Conservation (phyloP, 2,329 filamentous ascomycete genomes). For the Davidsoniella australis region DNA sequence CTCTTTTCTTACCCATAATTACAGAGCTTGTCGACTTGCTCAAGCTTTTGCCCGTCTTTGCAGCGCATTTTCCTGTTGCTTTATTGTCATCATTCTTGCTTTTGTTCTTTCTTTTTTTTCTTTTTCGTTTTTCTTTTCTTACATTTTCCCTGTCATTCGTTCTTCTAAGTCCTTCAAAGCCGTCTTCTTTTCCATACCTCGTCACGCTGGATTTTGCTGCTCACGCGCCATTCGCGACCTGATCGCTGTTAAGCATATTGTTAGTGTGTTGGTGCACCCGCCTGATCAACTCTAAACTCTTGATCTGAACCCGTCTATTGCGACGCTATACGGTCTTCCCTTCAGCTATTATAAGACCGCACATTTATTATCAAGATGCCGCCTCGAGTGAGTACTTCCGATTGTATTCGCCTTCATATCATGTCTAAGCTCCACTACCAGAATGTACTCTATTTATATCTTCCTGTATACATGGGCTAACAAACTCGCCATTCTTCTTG, state of each 20-base stretch:
- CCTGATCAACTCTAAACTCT: background rate
- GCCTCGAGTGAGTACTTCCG: background rate
- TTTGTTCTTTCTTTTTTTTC: background rate
- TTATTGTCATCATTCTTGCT: background rate
- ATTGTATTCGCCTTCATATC: background rate
- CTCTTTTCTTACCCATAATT: no score
- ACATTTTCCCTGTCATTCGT: background rate
- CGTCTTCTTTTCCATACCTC: background rate
- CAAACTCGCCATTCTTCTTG: conserved; percentile 1
- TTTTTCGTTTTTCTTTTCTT: background rate
- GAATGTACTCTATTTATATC: conserved; percentile 2
- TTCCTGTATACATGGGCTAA: conserved; percentile 3
- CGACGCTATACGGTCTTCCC: background rate
- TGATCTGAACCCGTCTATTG: background rate
- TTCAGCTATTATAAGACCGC: no score
- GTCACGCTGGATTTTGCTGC: background rate
- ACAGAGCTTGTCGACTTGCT: no score
- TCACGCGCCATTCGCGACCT: no score
- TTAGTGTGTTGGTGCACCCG: background rate
- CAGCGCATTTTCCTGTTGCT: background rate
- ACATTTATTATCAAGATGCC: background rate
- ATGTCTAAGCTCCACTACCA: background rate
- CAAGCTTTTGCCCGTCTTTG: no score
- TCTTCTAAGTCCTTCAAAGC: background rate
- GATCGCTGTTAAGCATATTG: no score